These are phyloP conservation scores for Alternaria rosae DNA, from an alignment of 2,329 filamentous ascomycete species.

Conservation along the genomic window DNA sequence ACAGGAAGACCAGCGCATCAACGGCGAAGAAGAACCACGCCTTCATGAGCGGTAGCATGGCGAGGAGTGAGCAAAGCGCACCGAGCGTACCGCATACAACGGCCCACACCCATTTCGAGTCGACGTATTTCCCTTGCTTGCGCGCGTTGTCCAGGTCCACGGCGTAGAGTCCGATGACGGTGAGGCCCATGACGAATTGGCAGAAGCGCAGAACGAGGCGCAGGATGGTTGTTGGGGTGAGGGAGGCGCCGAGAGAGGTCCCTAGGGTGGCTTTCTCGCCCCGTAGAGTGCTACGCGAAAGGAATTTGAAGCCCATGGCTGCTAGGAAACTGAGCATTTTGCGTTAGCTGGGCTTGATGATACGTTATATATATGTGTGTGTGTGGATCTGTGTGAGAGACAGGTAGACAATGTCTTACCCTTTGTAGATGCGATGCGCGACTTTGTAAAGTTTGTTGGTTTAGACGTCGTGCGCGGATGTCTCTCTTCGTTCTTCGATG, in stretches of 20 bases:
- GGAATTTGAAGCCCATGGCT: conserved; percentile 41
- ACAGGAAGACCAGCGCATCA: conserved; percentile 73
- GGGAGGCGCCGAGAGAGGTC: conserved; percentile 28
- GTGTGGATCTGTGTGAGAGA: background rate
- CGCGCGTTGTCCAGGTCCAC: conserved; percentile 48
- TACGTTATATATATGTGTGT: background rate
- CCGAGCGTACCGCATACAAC: conserved; percentile 37
- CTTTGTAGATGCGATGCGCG: background rate
- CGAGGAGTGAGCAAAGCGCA: conserved; percentile 57
- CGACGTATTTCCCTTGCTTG: conserved; percentile 54
- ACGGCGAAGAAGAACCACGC: conserved; percentile 66
- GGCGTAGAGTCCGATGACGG: conserved; percentile 75
- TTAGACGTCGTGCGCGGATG: background rate
- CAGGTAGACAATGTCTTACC: background rate
- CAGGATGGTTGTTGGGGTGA: conserved; percentile 34
- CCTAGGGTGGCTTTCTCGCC: conserved; percentile 39
- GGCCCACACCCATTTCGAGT: conserved; percentile 65
- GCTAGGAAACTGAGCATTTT: background rate
- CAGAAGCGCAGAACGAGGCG: conserved; percentile 73
- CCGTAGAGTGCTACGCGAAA: conserved; percentile 37
- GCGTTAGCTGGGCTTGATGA: background rate
- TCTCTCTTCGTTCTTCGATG: background rate
- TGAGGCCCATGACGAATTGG: conserved; percentile 78
- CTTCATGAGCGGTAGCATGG: conserved; percentile 67
- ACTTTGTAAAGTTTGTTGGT: background rate